Evolutionary conservation across 441 rosid genomes (phyloP), one percentile per base, ranked within the genome.

Genomic region (Melastoma candidum): DNA sequence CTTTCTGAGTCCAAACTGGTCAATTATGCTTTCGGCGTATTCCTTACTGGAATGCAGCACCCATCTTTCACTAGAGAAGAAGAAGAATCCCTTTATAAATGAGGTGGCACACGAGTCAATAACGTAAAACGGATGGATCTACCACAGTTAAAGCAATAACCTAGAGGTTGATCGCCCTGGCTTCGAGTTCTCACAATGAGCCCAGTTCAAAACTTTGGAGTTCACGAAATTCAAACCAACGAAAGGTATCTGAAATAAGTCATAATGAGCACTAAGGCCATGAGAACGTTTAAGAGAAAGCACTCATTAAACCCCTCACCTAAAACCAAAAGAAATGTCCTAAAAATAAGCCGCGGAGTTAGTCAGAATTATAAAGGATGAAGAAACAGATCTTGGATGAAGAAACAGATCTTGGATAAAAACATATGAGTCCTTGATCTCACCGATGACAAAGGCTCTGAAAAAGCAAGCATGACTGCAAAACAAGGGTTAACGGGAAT

Each of bases 381-480:
- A 32, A 48, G 24, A 47, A 62, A 29, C 12, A 26, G 44, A 36
- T 36, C 41, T 36, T 36, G 8, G 41, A 59, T n/a, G 24, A 22
- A 8, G 12, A 41, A 41, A 61, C 11, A 11, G 47, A 49, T 32
- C 49, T 1, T 44, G 44, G 39, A 50, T 9, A 56, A 24, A 57
- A 51, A 26, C 26, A 47, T 12, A 45, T 47, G 51, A 22, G 51
- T 43, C 27, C 36, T 14, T 44, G 59, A 29, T 69, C 77, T 63
- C 71, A 83, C 95, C 61, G 56, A 72, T 51, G 89, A 79, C 66
- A 85, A 71, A 46, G 95, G 82, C 71, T 87, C 85, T 44, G 71
- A 44, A 64, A 84, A 87, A 56, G 88, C 94, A 56, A 87, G 75
- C 94, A 87, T 81, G 59, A 84, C 82, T 29, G 82, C 78, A 60